Base-by-base conservation (phyloP, 108 stramenopile species). In the Stephanodiscus triporus region DNA sequence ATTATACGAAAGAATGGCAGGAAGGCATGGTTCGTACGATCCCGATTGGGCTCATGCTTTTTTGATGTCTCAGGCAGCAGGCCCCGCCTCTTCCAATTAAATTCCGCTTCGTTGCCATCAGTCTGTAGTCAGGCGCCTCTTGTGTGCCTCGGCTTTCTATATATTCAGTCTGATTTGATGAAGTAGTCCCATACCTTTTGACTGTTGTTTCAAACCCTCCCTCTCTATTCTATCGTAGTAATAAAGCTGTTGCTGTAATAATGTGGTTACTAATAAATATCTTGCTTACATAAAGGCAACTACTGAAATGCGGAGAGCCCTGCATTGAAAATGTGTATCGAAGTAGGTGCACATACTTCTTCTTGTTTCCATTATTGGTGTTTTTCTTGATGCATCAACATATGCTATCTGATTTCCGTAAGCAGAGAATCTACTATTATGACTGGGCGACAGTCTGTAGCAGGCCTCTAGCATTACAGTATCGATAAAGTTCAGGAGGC, bases 401-500 rank as follows among this genome's bases (percentile, higher is more conserved):
- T 14, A 0, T 45, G 14, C 2, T 2, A 45, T 45, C 43, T 3
- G 43, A 45, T 14, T 16, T 14, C 13, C 16, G 43, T 45, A 17
- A 14, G 43, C 13, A 45, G 11, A 3, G 43, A 45, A 45, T 45
- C 24, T 66, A 29, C 36, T 38, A 30, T 27, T 50, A 57, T n/a
- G 37, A 40, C 27, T 26, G 42, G 24, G 51, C 48, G 11, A 90
- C 63, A 23, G 40, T 27, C 40, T 85, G 76, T 45, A 89, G 63
- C 38, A 92, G 56, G 53, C 76, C 77, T 51, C 82, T 79, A 6
- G 84, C 70, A 56, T 84, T 40, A 40, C 87, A 86, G 59, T 92
- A 92, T 22, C 71, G 60, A 45, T 85, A 53, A 58, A 89, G 38
- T 50, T 92, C 87, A 9, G 50, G 72, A 19, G 91, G 91, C 40